phyloP scores from a whole-genome alignment of 1,284 basidiomycete genomes.

The Leccinum holopus region DNA sequence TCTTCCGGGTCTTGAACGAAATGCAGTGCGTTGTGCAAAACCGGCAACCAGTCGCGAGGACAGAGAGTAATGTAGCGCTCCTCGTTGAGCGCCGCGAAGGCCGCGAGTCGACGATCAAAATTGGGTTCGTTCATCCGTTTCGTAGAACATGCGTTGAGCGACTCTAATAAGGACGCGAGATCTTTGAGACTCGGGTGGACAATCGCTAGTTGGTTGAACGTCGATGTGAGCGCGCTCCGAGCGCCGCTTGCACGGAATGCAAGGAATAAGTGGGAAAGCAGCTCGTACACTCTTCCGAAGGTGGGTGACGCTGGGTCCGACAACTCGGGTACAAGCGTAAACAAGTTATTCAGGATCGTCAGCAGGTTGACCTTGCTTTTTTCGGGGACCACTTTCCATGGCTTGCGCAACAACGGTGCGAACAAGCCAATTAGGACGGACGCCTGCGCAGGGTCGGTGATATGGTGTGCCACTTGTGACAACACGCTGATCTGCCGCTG shows the following conservation, averaged over 20 bases:
- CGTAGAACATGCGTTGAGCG: constrained; percentile 84
- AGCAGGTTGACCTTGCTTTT: constrained; percentile 86
- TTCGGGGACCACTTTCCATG: constrained; percentile 78
- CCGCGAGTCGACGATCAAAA: constrained; percentile 83
- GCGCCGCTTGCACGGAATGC: constrained; percentile 69
- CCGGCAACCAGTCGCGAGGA: constrained; percentile 73
- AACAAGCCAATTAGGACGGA: constrained; percentile 75
- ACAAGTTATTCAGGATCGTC: constrained; percentile 70
- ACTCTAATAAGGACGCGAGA: constrained; percentile 58
- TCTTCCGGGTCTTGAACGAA: constrained; percentile 91
- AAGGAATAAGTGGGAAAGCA: constrained; percentile 77
- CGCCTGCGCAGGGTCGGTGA: constrained; percentile 72
- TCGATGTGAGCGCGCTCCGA: constrained; percentile 63
- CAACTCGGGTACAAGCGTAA: constrained; percentile 74
- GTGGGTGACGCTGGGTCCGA: constrained; percentile 47
- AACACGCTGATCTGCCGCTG: constrained; percentile 85
- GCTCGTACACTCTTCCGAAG: constrained; percentile 60
- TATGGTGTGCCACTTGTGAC: constrained; percentile 76
- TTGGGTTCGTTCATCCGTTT: constrained; percentile 90
- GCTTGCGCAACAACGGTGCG: constrained; percentile 78
- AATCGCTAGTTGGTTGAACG: constrained; percentile 60
- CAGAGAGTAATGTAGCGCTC: constrained; percentile 50
- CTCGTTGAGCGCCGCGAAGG: constrained; percentile 79
- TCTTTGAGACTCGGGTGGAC: constrained; percentile 49
- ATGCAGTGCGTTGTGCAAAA: constrained; percentile 83